phyloP scores from a whole-genome alignment of 805 yeast species.

The Starmerella sp. region DNA sequence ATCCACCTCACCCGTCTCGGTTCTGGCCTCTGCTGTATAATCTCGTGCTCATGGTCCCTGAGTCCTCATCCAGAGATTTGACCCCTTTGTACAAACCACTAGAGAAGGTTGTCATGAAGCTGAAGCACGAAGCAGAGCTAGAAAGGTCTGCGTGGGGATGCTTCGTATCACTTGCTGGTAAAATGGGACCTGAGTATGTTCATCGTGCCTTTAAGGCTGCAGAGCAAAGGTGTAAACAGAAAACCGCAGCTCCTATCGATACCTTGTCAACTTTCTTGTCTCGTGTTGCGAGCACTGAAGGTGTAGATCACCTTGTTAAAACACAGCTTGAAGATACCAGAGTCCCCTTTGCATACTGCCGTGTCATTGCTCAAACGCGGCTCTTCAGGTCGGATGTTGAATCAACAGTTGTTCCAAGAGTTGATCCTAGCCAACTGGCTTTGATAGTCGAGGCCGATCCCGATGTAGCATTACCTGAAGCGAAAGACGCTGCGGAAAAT shows the following conservation, averaged over 20 bases:
- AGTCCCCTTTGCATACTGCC: constrained; percentile 7
- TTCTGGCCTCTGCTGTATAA: constrained; percentile 24
- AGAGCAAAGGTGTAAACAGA: constrained; percentile 7
- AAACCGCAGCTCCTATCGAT: constrained; percentile 4
- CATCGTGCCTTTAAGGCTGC: constrained; percentile 9
- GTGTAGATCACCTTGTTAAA: not conserved
- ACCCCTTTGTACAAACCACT: constrained; percentile 13
- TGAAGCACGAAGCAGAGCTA: constrained; percentile 16
- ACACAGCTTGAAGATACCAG: constrained; percentile 2
- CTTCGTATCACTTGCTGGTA: constrained; percentile 16
- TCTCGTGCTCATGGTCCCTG: constrained; percentile 15
- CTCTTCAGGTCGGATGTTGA: constrained; percentile 3
- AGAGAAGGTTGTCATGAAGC: constrained; percentile 9
- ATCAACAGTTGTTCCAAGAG: not conserved
- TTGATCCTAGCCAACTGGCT: not conserved
- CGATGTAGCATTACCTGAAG: not conserved
- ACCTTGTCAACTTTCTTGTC: constrained; percentile 10
- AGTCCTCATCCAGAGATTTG: constrained; percentile 6
- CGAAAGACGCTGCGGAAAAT: not conserved
- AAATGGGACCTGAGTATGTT: constrained; percentile 9
- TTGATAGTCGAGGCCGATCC: constrained; percentile 1
- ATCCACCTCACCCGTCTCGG: constrained; percentile 11
- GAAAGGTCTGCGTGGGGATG: constrained; percentile 24
- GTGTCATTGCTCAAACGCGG: constrained; percentile 6
- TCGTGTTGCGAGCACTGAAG: constrained; percentile 2